Base-by-base conservation (phyloP, 2,329 filamentous ascomycete species). In the Colletotrichum navitas region DNA sequence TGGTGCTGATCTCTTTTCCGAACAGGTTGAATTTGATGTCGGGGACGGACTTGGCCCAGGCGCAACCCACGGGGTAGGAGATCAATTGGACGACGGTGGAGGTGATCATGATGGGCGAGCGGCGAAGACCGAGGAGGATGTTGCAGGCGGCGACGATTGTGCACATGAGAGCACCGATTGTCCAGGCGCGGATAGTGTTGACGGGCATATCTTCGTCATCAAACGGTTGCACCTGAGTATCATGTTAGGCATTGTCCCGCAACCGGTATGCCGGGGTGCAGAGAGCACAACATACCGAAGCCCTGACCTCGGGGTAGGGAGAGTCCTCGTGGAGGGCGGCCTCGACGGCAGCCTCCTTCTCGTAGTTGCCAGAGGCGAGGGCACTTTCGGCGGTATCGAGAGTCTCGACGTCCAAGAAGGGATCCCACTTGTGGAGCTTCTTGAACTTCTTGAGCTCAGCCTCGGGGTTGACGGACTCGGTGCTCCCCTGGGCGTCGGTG, bases 111-210 rank as follows among this genome's bases (percentile, higher is more conserved):
- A 89, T 85, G 66, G 85, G 85, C 1, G 87, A 84, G 51, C 85
- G 83, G 54, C 86, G 85, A 45, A 85, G 74, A 18, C 78, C 79
- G 47, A 90, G 87, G 12, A 89, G 78, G 77, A 88, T 84, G 77
- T 90, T 90, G 76, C 89, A 80, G 1, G 82, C 86, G 0, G 88
- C 88, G 36, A 88, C 87, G 61, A 89, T 78, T 0, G 89, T 91
- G 72, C 88, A 87, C 68, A 90, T 83, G 51, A 90, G 2, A 65
- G 88, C 74, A 43, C 89, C 89, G 67, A 91, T 87, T 7, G 78
- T 74, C 89, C 89, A 91, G 49, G 88, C 87, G 26, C 89, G 88
- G 68, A 91, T 83, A 4, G 89, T 91, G 77, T 87, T 88, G 68
- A 84, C 81, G 8, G 86, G 84, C 5, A 87, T 76, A n/a, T 88